These are phyloP conservation scores for Termitomyces bulborhizus DNA, from an alignment of 768 basidiomycete genomes.

Conservation along the genomic window DNA sequence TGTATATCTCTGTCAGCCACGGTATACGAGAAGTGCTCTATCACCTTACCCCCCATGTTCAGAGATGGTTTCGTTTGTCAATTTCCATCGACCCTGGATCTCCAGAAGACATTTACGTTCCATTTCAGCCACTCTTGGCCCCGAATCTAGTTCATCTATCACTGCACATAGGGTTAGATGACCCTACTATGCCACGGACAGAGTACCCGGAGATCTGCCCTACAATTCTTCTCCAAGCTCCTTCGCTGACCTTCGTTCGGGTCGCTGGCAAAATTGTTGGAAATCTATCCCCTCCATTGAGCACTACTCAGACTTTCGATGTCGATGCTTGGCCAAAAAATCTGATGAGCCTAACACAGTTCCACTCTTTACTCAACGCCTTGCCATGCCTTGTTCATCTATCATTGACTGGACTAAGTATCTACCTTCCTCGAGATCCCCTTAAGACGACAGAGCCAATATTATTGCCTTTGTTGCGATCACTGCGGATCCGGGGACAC, in stretches of 20 bases:
- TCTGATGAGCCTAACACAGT: slow-evolving; percentile 28
- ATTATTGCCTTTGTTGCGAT: slow-evolving; percentile 26
- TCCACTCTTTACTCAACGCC: slow-evolving; percentile 26
- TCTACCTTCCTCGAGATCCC: slow-evolving; percentile 28
- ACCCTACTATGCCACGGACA: slow-evolving; percentile 21
- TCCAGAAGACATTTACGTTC: slow-evolving; percentile 20
- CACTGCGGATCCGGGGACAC: slow-evolving; percentile 35
- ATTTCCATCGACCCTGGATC: slow-evolving; percentile 19
- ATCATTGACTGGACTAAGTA: slow-evolving; percentile 33
- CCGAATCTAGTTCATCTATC: slow-evolving; percentile 35
- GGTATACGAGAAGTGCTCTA: slow-evolving; percentile 22
- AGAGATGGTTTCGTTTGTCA: slow-evolving; percentile 33
- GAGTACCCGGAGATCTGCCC: slow-evolving; percentile 22
- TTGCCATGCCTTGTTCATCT: slow-evolving; percentile 32
- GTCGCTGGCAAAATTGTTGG: slow-evolving; percentile 36
- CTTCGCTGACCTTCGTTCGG: slow-evolving; percentile 32
- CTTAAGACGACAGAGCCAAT: slow-evolving; percentile 22
- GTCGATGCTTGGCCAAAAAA: slow-evolving; percentile 34
- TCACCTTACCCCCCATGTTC: slow-evolving; percentile 26
- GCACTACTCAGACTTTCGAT: slow-evolving; percentile 32
- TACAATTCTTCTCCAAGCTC: slow-evolving; percentile 25
- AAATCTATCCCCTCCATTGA: slow-evolving; percentile 30
- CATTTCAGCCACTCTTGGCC: slow-evolving; percentile 20
- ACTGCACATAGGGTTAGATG: slow-evolving; percentile 24
- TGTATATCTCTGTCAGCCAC: slow-evolving; percentile 21